Conservation (phyloP, 352 stramenopile genomes). For the Thalassiosira mediterranea region DNA sequence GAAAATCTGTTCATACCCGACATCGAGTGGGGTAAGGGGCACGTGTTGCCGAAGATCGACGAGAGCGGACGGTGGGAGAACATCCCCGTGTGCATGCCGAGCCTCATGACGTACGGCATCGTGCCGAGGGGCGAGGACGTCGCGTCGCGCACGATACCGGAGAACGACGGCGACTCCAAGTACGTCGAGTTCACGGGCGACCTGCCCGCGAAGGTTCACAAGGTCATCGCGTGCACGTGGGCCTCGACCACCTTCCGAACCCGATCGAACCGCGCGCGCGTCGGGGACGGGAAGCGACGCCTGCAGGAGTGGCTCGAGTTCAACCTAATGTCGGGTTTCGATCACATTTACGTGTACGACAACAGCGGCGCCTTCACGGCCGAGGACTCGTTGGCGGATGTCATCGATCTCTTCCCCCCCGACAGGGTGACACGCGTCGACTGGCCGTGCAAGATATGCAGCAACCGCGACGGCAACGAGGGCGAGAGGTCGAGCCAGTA, state of each 20-base stretch:
- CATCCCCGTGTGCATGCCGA: slow-evolving; percentile 78
- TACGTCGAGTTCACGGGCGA: slow-evolving; percentile 15
- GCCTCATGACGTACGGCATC: slow-evolving; percentile 61
- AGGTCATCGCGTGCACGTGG: slow-evolving; percentile 79
- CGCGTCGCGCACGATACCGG: slow-evolving; percentile 10
- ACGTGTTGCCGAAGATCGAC: slow-evolving; percentile 72
- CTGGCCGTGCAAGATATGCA: slow-evolving; percentile 81
- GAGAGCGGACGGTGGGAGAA: slow-evolving; percentile 81
- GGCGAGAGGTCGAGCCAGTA: slow-evolving; percentile 81
- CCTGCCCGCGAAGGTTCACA: slow-evolving; percentile 37
- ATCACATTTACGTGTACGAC: slow-evolving; percentile 84
- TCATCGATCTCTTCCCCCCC: slow-evolving; percentile 69
- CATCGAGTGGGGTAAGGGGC: slow-evolving; percentile 64
- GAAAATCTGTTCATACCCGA: slow-evolving; percentile 63
- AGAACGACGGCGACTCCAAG: slow-evolving; percentile 21
- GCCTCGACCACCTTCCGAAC: slow-evolving; percentile 72
- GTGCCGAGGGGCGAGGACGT: slow-evolving; percentile 36
- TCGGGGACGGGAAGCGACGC: slow-evolving; percentile 72
- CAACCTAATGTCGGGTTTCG: slow-evolving; percentile 75
- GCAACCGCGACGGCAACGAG: slow-evolving; percentile 76
- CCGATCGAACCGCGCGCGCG: slow-evolving; percentile 61
- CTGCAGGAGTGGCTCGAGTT: slow-evolving; percentile 81
- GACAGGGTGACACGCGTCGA: slow-evolving; percentile 71
- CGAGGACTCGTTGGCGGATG: slow-evolving; percentile 64
- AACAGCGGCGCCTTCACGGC: slow-evolving; percentile 76